These are phyloP conservation scores for Coemansia sp. DNA, from an alignment of 192 early-diverging fungal species.

Conservation along the genomic window DNA sequence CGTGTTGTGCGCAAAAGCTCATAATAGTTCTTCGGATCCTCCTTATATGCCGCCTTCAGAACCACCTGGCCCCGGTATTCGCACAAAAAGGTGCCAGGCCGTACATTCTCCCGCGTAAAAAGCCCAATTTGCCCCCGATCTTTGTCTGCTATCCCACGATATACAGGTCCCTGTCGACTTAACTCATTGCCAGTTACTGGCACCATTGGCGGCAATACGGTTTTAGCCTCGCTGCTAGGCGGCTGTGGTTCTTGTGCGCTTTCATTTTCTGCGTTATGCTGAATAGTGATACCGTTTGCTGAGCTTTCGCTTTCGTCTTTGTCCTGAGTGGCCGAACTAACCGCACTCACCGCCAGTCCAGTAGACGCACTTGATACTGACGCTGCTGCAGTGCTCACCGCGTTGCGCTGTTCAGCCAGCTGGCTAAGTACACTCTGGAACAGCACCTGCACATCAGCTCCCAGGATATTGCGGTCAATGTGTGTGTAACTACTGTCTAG, in stretches of 20 bases:
- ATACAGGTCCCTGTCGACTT: constrained; percentile 2
- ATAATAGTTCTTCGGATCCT: constrained; percentile 66
- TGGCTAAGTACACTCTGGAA: constrained; percentile 52
- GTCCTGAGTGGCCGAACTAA: neutral
- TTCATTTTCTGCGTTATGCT: neutral
- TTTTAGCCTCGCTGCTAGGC: neutral
- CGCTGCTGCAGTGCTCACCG: constrained; percentile 17
- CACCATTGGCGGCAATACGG: constrained; percentile 16
- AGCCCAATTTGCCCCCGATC: constrained; percentile 31
- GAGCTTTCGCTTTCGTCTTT: neutral
- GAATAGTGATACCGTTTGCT: neutral
- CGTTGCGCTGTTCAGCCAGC: constrained; percentile 42
- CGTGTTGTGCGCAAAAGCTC: constrained; percentile 61
- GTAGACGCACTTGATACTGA: neutral
- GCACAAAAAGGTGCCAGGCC: constrained; percentile 57
- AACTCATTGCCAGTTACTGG: constrained; percentile 15
- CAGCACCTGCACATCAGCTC: constrained; percentile 43
- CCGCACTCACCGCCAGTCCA: neutral
- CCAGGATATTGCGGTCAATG: constrained; percentile 46
- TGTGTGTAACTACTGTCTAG: constrained; percentile 25
- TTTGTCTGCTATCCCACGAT: constrained; percentile 20
- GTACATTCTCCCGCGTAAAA: constrained; percentile 30
- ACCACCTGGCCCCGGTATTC: constrained; percentile 76
- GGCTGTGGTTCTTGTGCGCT: neutral
- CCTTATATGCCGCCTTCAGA: constrained; percentile 64